Base-by-base conservation (phyloP, 257 asterid species). In the Solanum corneliomulleri region DNA sequence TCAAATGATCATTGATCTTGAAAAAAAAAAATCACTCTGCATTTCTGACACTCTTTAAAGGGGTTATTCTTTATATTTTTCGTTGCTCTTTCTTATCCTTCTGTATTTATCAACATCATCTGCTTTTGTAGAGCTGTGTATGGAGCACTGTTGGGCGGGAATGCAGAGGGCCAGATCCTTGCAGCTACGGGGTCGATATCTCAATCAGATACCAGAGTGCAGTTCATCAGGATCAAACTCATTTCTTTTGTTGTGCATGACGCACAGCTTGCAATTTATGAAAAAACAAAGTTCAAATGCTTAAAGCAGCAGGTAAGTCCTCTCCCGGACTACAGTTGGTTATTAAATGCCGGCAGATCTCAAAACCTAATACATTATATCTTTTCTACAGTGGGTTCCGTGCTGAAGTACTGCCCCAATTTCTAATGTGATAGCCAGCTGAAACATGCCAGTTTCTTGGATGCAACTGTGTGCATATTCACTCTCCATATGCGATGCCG, bases 111-210 rank as follows among this genome's bases (percentile, higher is more conserved):
- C 84, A 80, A 29, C 27, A 16, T 49, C 23, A 27, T 80, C 69
- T 80, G 42, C 66, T 80, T 80, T 23, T 80, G 85, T 84, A 64
- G 71, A 94, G 95, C 90, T 93, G 56, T 93, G 92, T 93, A 74
- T 94, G 97, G 95, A 92, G 66, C 83, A 82, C 90, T 13, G 93
- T 92, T 25, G 94, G 93, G 49, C 90, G 95, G 97, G 94, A 92
- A 93, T 89, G 91, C 93, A 93, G 39, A 91, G 83, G 39, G 31
- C 91, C 10, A 86, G 88, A 70, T 87, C 85, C 75, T 88, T 94
- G 91, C 94, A 89, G 72, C 89, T 92, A 80, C 93, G 92, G 11
- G 94, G 94, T 58, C 93, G 33, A 85, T 89, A 6, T 86, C 90
- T 25, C 92, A 86, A 81, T 90, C 94, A 9, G 94, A 92, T 39